Base-by-base conservation (phyloP, 2,329 filamentous ascomycete species). In the Rachicladosporium sp. region DNA sequence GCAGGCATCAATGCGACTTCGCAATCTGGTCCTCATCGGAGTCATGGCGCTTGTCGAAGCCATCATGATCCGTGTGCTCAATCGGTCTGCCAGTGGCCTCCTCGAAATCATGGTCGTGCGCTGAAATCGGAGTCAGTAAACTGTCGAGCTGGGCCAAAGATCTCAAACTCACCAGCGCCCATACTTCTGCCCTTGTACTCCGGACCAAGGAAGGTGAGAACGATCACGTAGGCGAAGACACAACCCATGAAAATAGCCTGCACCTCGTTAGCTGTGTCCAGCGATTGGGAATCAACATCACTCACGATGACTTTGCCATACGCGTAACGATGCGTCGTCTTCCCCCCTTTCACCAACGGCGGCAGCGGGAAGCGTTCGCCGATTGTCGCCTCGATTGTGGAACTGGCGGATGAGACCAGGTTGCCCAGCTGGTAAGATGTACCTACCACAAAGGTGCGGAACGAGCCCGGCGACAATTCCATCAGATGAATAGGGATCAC, bases 341-440 rank as follows among this genome's bases (percentile, higher is more conserved):
- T 59, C 30, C 54, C 50, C 19, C 61, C 47, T 37, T 46, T 48
- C 71, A 78, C 8, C 10, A 49, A 51, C 0, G 58, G 47, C 13
- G 57, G 52, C 10, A 66, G 47, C 3, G 62, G 62, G 42, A 61
- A 67, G 10, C 56, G 45, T 43, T 66, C 60, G 5, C 62, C 63
- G 31, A 67, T 60, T 1, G 57, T 58, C 2, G 61, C 56, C 39
- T 66, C 58, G 41, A 67, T 67, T 2, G 63, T 67, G 4, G 62
- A 60, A 10, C 57, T 60, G 4, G 64, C 61, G 5, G 58, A 63
- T 1, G 62, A 63, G 6, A 76, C 76, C 11, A 89, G 72, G 56
- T 88, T 89, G 36, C 83, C 83, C 2, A 88, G 70, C 61, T 89
- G 80, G 61, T 87, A 85, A 2, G 73, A 69, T 0, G 81, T 81